Base-by-base conservation (phyloP, 2,329 filamentous ascomycete genomes). In the Colletotrichum tanaceti region DNA sequence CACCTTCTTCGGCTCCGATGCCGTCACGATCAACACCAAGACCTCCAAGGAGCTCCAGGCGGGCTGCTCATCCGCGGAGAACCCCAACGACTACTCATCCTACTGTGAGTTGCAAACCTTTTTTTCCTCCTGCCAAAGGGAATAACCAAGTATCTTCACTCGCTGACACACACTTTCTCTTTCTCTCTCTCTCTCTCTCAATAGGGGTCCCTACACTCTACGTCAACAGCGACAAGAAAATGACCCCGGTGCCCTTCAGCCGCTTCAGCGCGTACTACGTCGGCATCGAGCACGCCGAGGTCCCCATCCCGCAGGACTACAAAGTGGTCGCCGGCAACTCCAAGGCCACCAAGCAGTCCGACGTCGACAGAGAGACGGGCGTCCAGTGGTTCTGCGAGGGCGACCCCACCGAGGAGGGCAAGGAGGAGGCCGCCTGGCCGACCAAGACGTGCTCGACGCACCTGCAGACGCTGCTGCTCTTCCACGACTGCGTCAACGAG, bases 211-310 rank as follows among this genome's bases (percentile, higher is more conserved):
- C 82, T 0, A 84, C 82, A 0, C 74, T 81, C 3, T 77, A 80
- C 1, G 79, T 78, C 71, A 78, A 77, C 9, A 71, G 73, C 44
- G 72, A 77, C 24, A 75, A 77, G 43, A 73, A 68, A n/a, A 75
- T 75, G 43, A 79, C 72, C 9, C 75, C 77, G 18, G 78, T 78
- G 14, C 77, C 72, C 61, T 73, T 74, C 55, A 73, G 70, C 63
- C 78, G 80, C 60, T 85, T 85, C 76, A 80, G 76, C 44, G 80
- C 82, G 20, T 85, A 84, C 75, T 85, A 85, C 74, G 81, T 75
- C 39, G 66, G 79, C 39, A 76, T 81, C 22, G 77, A 79, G 5
- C 73, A 76, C 22, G 82, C 82, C 32, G 82, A 84, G 69, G 74
- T 84, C 7, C 71, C 81, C 16, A 81, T 84, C 41, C 83, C 83